A percentile compares a stretch with the other conserved stretches of the same genome.
These are phyloP conservation scores for Pleurotus citrinopileatus DNA, from an alignment of 768 basidiomycete genomes.

Conservation along the genomic window DNA sequence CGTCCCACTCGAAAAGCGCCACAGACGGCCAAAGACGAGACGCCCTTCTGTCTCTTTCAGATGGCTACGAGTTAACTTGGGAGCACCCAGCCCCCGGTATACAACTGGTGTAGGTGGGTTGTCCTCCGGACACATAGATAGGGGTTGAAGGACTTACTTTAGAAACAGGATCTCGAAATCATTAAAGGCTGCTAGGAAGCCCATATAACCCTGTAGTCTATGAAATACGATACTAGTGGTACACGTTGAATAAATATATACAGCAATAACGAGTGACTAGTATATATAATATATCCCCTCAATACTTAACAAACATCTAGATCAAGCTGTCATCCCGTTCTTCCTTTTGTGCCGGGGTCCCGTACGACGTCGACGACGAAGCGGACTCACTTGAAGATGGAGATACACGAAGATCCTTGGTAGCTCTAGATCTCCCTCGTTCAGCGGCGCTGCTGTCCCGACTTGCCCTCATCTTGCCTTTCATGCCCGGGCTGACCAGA, in stretches of 20 bases:
- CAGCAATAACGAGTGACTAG: not conserved
- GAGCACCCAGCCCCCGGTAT: too few relatives aligned
- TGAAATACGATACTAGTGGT: not conserved
- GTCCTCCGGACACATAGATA: too few relatives aligned
- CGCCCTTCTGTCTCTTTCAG: not conserved
- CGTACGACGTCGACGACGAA: not conserved
- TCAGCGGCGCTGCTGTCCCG: slow-evolving; percentile 25
- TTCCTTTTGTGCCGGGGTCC: not conserved
- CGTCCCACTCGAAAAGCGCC: too few relatives aligned
- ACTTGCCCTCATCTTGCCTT: slow-evolving; percentile 17
- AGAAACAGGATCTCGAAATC: too few relatives aligned
- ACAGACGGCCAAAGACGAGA: not conserved
- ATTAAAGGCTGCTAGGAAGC: too few relatives aligned
- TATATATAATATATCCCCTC: not conserved
- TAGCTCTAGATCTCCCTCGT: slow-evolving; percentile 43
- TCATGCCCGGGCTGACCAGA: slow-evolving; percentile 22
- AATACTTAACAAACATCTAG: not conserved
- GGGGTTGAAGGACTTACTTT: too few relatives aligned
- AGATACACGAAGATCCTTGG: slow-evolving; percentile 36
- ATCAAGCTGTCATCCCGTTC: not conserved
- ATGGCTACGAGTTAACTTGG: not conserved
- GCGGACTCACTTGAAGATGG: not conserved
- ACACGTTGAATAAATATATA: not conserved
- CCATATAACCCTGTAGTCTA: too few relatives aligned
- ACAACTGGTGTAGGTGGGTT: too few relatives aligned